Evolutionary conservation across 345 rosid species (phyloP).

Genomic region (Euphorbia pulcherrima): DNA sequence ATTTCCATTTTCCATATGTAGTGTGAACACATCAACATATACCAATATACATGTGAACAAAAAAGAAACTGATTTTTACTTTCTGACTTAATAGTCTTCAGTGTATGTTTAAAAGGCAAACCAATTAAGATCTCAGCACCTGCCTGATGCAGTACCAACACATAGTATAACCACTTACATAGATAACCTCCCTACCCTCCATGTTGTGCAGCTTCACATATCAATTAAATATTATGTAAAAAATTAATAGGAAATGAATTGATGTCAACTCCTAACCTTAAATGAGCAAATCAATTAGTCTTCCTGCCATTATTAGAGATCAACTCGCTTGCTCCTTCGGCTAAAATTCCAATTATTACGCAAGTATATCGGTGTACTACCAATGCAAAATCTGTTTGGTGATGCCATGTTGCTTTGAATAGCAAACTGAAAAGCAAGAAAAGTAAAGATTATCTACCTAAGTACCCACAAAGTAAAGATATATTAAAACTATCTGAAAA

Average conservation of each 20-base stretch:
- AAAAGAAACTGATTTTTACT: not conserved
- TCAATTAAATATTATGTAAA: not conserved
- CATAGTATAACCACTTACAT: not conserved
- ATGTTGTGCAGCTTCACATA: not conserved
- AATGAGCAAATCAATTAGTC: no score
- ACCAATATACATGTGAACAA: not conserved
- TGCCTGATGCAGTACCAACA: not conserved
- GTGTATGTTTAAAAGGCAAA: not conserved
- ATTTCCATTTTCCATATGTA: not conserved
- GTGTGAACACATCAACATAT: conserved; percentile 9
- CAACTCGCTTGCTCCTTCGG: not conserved
- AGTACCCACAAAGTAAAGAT: not conserved
- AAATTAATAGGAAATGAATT: conserved; percentile 2
- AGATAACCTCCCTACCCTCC: not conserved
- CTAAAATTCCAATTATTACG: conserved; percentile 9
- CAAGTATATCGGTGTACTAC: not conserved
- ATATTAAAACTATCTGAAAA: not conserved
- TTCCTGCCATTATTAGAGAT: not conserved
- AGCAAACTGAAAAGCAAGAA: not conserved
- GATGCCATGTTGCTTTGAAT: not conserved
- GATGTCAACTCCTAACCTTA: conserved; percentile 6
- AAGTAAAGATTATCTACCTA: not conserved
- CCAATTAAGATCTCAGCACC: not conserved
- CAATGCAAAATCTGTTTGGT: not conserved
- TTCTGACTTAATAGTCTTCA: not conserved